Conservation (phyloP, 73 alveolate genomes). For the Paramecium caudatum region DNA sequence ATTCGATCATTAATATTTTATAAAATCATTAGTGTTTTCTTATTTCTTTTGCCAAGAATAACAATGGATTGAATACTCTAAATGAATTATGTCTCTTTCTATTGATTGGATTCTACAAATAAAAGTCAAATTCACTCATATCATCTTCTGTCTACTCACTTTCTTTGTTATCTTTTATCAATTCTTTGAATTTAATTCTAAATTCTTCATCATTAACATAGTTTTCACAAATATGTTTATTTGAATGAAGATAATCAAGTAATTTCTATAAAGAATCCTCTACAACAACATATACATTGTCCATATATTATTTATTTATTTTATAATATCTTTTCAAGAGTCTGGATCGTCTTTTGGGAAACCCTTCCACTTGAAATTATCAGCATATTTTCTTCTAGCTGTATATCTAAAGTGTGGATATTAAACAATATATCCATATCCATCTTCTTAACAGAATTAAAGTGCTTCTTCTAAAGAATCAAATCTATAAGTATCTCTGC, state of each 20-base stretch:
- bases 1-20: neutral
- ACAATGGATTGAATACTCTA: neutral
- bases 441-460: constrained; percentile 71
- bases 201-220: neutral
- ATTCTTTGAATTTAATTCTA: neutral
- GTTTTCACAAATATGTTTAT: neutral
- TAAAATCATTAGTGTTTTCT: neutral
- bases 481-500: constrained; percentile 5
- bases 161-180: neutral
- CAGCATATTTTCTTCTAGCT: constrained; percentile 82
- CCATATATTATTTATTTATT: constrained; percentile 11
- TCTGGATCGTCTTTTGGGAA: constrained; percentile 72
- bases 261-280: neutral
- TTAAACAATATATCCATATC: constrained; percentile 82
- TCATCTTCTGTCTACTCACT: neutral
- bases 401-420: constrained; percentile 80
- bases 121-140: neutral
- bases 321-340: constrained; percentile 41
- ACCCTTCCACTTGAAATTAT: constrained; percentile 86
- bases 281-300: neutral
- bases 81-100: neutral
- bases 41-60: neutral
- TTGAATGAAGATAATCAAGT: neutral
- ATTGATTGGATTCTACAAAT: neutral
- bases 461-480: constrained; percentile 77